These are phyloP conservation scores for Talaromyces wortmannii DNA, from an alignment of 495 filamentous ascomycete species.

Conservation along the genomic window DNA sequence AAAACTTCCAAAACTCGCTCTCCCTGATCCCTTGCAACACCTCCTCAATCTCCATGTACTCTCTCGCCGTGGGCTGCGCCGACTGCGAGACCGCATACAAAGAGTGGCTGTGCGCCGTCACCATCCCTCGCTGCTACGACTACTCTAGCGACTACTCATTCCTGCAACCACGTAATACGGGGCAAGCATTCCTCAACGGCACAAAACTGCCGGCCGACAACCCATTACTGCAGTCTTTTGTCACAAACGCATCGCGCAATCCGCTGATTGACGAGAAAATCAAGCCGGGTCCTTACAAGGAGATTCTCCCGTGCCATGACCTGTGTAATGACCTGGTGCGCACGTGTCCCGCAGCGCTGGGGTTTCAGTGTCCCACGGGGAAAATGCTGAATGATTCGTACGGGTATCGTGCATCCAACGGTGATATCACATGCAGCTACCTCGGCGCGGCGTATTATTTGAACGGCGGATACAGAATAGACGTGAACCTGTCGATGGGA, in stretches of 20 bases:
- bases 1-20: constrained; percentile 74
- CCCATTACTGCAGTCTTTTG: constrained; percentile 18
- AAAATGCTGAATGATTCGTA: constrained; percentile 61
- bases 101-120: constrained; percentile 88
- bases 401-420: constrained; percentile 36
- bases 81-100: constrained; percentile 81
- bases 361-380: constrained; percentile 68
- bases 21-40: constrained; percentile 82
- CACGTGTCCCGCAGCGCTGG: constrained; percentile 73
- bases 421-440: constrained; percentile 50
- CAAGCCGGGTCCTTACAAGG: constrained; percentile 85
- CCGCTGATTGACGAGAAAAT: constrained; percentile 62
- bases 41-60: constrained; percentile 62
- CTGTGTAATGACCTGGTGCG: constrained; percentile 78
- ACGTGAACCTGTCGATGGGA: background rate
- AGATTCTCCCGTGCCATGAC: constrained; percentile 78
- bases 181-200: constrained; percentile 62
- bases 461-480: constrained; percentile 11
- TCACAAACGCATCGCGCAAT: constrained; percentile 55
- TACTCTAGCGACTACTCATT: constrained; percentile 49
- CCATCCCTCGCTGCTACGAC: constrained; percentile 86
- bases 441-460: constrained; percentile 48
- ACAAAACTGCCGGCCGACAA: constrained; percentile 33
- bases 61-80: constrained; percentile 64
- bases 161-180: constrained; percentile 64